These are phyloP conservation scores for Eucalyptus virginea DNA, from an alignment of 345 rosid species.

Conservation along the genomic window DNA sequence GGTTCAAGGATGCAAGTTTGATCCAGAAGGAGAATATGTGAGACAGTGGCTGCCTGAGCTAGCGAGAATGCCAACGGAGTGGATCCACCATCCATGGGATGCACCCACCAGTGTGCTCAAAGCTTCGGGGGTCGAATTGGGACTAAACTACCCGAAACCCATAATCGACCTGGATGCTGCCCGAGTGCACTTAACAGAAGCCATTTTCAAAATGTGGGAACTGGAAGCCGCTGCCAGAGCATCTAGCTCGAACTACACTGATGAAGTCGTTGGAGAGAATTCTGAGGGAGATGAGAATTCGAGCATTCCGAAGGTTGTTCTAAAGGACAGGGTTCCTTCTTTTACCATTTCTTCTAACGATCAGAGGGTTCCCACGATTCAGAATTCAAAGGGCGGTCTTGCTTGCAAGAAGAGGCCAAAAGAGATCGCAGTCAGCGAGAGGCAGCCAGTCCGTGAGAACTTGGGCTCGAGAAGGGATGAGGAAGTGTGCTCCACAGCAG, in stretches of 20 bases:
- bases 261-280: slow-evolving; percentile 68
- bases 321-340: slow-evolving; percentile 25
- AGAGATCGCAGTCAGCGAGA: slow-evolving; percentile 11
- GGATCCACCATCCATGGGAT: slow-evolving; percentile 98
- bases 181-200: slow-evolving; percentile 43
- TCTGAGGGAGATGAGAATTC: slow-evolving; percentile 20
- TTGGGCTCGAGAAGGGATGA: slow-evolving; percentile 16
- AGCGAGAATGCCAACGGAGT: slow-evolving; percentile 75
- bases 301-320: slow-evolving; percentile 17
- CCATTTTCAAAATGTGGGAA: slow-evolving; percentile 83
- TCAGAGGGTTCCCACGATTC: slow-evolving; percentile 62
- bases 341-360: slow-evolving; percentile 53
- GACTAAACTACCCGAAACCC: slow-evolving; percentile 61
- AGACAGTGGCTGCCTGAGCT: slow-evolving; percentile 95
- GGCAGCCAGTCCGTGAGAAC: neutral
- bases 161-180: slow-evolving; percentile 64
- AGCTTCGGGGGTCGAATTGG: slow-evolving; percentile 69
- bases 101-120: slow-evolving; percentile 53
- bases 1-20: slow-evolving; percentile 76
- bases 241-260: slow-evolving; percentile 10
- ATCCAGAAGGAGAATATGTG: slow-evolving; percentile 80
- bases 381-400: slow-evolving; percentile 8
- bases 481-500: slow-evolving; percentile 65
- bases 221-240: slow-evolving; percentile 45
- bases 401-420: slow-evolving; percentile 44